Base-by-base conservation (phyloP, 345 rosid genomes). In the Lagerstroemia speciosa region DNA sequence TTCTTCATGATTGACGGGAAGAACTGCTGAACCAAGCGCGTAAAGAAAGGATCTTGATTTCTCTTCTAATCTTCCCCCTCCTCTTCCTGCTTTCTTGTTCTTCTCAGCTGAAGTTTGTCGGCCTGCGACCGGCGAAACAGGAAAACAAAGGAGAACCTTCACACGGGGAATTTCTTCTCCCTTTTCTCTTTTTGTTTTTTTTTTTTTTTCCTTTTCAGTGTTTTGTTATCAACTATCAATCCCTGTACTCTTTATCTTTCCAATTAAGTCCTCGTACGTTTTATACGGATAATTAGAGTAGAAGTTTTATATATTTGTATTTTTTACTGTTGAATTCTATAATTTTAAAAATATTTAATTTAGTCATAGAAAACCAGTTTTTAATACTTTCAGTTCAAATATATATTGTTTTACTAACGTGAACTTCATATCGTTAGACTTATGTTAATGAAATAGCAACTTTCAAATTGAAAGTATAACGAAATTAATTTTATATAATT, bases 1-100 rank as follows among this genome's bases (percentile, higher is more conserved):
- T 83, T 90, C 96, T 80, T 86, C 34, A 46, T 66, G 70, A 29
- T 61, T 45, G 65, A 37, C 8, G 38, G 20, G 40, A 33, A 33
- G 36, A 29, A 33, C 31, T 6, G 67, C 31, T 62, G 55, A 34
- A 62, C 31, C 45, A 12, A 29, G 37, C 32, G 5, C 26, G 24
- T 30, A 8, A 30, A 31, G 26, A 64, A 7, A 37, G 67, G 3
- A 29, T n/a, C 60, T n/a, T 22, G 24, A n/a, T 53, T 6, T 26
- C 29, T 53, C 60, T 53, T 19, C 60, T n/a, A 30, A 12, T 58
- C 63, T 58, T 27, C 20, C 34, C 11, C 63, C 63, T 27, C 34
- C 19, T 58, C 33, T 24, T 29, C 19, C 63, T 24, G 24, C 17
- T 48, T 29, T 29, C 15, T 11, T 27, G 17, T 26, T 16, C 3